Base-by-base conservation (phyloP, 2,329 filamentous ascomycete genomes). In the Xylaria sp. region DNA sequence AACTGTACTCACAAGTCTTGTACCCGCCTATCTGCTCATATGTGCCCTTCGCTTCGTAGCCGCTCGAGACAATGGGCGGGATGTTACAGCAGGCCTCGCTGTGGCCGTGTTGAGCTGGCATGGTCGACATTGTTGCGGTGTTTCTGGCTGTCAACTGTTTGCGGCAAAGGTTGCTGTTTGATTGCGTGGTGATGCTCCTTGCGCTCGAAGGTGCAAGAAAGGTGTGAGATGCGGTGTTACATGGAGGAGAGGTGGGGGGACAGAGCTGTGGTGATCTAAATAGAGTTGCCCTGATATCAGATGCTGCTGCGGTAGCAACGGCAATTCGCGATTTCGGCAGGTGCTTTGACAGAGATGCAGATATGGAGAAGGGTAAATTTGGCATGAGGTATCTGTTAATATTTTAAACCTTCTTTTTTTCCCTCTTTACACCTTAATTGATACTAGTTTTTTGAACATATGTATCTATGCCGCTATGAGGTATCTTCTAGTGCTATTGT, bases 71-170 rank as follows among this genome's bases (percentile, higher is more conserved):
- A 54, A 90, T 84, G 7, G 88, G 87, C 9, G 89, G 86, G 61
- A 89, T 83, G 76, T 86, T 88, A 78, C 87, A 89, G 82, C 87
- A 89, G 75, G 86, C 83, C 78, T 66, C 81, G 76, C 82, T 86
- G 78, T 88, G 86, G 78, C 86, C 86, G 76, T 83, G 82, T 68
- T 84, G 81, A 25, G 85, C 84, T 51, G 82, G 82, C 83, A 86
- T 86, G 41, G 83, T 80, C 75, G 85, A 84, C 84, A 86, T 86
- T 25, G 66, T 76, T 72, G 72, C 74, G 68, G 62, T 67, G 31
- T 73, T 59, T 65, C 46, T 62, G n/a, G 65, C 51, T 5, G 59
- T 71, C 5, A 62, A 64, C 55, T 65, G 65, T 25, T 66, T 69
- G 25, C 60, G 56, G 18, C 23, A 25, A 25, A 67, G 44, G 39